phyloP scores from a whole-genome alignment of 345 rosid species.

The Trapa bicornis region DNA sequence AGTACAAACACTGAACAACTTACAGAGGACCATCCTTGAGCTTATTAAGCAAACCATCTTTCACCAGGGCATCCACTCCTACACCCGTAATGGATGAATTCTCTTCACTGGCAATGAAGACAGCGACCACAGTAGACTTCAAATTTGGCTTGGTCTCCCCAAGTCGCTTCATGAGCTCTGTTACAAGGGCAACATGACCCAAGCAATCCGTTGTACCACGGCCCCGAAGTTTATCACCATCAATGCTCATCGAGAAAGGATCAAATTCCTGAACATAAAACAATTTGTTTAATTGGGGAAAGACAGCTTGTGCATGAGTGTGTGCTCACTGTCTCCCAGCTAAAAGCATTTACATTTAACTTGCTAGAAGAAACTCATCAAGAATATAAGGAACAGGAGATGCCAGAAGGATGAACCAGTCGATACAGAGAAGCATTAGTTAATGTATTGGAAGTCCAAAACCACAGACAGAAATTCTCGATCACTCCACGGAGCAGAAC shows the following conservation, averaged over 20 bases:
- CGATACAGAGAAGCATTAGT: background rate
- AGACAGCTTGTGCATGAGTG: background rate
- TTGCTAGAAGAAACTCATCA: background rate
- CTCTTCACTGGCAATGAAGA: slow-evolving; percentile 91
- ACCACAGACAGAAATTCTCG: background rate
- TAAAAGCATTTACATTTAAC: background rate
- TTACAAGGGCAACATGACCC: slow-evolving; percentile 88
- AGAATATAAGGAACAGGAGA: background rate
- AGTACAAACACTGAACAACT: background rate
- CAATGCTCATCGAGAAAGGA: slow-evolving; percentile 76
- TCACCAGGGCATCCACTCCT: slow-evolving; percentile 80
- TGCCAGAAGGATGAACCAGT: background rate
- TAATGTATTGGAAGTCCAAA: background rate
- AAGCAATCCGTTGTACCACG: slow-evolving; percentile 98
- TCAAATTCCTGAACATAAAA: slow-evolving; percentile 61
- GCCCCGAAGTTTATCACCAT: slow-evolving; percentile 82
- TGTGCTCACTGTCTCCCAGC: background rate
- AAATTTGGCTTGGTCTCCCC: slow-evolving; percentile 68
- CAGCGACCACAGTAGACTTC: slow-evolving; percentile 70
- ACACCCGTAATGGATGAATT: slow-evolving; percentile 76
- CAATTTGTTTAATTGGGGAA: background rate
- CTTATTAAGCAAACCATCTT: slow-evolving; percentile 66
- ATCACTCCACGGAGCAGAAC: background rate
- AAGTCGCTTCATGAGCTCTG: slow-evolving; percentile 76
- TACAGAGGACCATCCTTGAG: slow-evolving; percentile 85